Percentiles rank a stretch among this genome's conserved stretches.
Conservation (phyloP, 371 early-diverging fungal genomes). For the Cokeromyces recurvatus region DNA sequence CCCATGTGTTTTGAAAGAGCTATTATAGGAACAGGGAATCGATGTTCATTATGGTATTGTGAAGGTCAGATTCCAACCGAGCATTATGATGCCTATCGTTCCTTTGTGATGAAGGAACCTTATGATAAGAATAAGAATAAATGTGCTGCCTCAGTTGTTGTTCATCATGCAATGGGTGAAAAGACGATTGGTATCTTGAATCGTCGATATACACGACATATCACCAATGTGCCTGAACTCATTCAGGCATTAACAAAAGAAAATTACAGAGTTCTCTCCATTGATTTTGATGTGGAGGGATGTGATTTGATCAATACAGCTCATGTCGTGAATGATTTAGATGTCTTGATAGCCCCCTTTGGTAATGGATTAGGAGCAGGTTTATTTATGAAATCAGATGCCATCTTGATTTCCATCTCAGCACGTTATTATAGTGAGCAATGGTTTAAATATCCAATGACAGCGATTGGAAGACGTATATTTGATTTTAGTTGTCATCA, state of each 20-base stretch:
- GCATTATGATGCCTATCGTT: slow-evolving; percentile 31
- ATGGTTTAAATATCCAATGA: slow-evolving; percentile 47
- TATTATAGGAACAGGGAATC: slow-evolving; percentile 42
- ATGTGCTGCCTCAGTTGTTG: slow-evolving; percentile 1
- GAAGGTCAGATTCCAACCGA: slow-evolving; percentile 32
- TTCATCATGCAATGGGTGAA: not conserved
- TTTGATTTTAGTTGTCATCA: slow-evolving; percentile 24
- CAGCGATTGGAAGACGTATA: slow-evolving; percentile 44
- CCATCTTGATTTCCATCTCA: slow-evolving; percentile 32
- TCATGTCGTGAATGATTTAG: slow-evolving; percentile 35
- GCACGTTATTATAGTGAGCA: slow-evolving; percentile 32
- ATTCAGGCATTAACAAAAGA: slow-evolving; percentile 14
- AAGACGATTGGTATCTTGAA: slow-evolving; percentile 24
- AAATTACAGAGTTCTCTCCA: slow-evolving; percentile 18
- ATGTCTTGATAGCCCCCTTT: slow-evolving; percentile 40
- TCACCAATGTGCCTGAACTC: slow-evolving; percentile 34
- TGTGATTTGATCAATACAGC: slow-evolving; percentile 41
- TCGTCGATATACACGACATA: slow-evolving; percentile 18
- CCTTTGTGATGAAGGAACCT: slow-evolving; percentile 17
- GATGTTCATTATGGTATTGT: slow-evolving; percentile 43
- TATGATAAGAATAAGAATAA: slow-evolving; percentile 3
- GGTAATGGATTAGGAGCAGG: slow-evolving; percentile 44
- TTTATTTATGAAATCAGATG: slow-evolving; percentile 41
- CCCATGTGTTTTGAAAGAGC: slow-evolving; percentile 48
- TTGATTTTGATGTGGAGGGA: slow-evolving; percentile 40